Evolutionary conservation across 2,329 filamentous ascomycete genomes (phyloP).

Genomic region (Cucurbitaria berberidis): DNA sequence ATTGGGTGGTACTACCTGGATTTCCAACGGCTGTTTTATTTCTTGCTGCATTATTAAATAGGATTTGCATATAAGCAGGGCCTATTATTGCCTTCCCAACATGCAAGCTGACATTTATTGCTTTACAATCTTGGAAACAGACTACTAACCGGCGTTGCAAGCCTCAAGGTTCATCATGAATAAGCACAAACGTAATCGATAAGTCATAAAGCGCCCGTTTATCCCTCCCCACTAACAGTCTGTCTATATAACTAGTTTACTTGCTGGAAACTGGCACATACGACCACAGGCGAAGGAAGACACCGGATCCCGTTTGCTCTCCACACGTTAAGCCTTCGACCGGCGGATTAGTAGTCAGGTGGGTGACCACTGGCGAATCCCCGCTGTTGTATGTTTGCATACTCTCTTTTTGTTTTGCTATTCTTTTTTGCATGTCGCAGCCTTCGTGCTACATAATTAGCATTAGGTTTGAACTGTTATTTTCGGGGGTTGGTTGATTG

Average conservation of each 20-base stretch:
- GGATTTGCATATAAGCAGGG: neutral
- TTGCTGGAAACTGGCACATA: neutral
- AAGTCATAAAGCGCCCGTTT: too few relatives aligned
- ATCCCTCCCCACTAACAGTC: too few relatives aligned
- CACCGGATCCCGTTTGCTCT: conserved; percentile 12
- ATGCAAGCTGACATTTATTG: neutral
- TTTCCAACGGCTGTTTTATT: too few relatives aligned
- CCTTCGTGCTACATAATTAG: too few relatives aligned
- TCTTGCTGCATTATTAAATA: neutral
- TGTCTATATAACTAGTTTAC: neutral
- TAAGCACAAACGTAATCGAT: too few relatives aligned
- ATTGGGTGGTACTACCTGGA: neutral
- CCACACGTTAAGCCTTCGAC: conserved; percentile 11
- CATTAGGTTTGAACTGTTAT: too few relatives aligned
- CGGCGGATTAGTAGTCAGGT: conserved; percentile 2
- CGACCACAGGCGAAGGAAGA: conserved; percentile 9
- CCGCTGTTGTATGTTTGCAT: neutral
- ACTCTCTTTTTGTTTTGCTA: neutral
- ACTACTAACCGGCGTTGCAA: neutral
- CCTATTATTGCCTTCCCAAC: neutral
- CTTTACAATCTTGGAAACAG: neutral
- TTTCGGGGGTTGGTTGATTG: neutral
- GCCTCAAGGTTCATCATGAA: too few relatives aligned
- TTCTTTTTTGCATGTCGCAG: too few relatives aligned
- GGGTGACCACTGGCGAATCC: neutral